Evolutionary conservation across 345 rosid species (phyloP).

Genomic region (Moringa oleifera): DNA sequence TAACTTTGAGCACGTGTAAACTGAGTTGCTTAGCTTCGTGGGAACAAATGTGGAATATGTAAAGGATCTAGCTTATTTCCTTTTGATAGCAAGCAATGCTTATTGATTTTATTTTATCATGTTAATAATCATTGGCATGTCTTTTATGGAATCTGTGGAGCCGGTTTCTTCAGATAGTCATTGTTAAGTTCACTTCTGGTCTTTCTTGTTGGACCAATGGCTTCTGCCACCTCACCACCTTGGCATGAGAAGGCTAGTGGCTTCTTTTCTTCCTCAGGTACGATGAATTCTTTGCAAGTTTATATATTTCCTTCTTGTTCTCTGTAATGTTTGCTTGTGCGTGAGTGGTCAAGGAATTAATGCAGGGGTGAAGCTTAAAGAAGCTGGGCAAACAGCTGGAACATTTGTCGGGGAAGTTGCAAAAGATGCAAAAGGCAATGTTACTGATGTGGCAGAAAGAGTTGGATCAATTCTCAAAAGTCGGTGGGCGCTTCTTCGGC

Average conservation of each 20-base stretch:
- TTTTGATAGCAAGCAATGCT: no score
- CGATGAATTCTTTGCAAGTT: slow-evolving; percentile 1
- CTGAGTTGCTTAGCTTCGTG: no score
- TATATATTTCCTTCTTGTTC: not conserved
- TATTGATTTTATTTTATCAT: no score
- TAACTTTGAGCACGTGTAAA: no score
- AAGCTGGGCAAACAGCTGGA: slow-evolving; percentile 83
- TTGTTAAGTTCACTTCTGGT: no score
- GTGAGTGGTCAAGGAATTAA: slow-evolving; percentile 12
- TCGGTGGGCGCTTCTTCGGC: slow-evolving; percentile 78
- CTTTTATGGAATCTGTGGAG: no score
- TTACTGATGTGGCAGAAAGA: slow-evolving; percentile 71
- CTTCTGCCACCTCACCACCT: slow-evolving; percentile 65
- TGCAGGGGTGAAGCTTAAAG: slow-evolving; percentile 75
- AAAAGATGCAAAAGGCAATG: slow-evolving; percentile 92
- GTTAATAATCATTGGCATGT: no score
- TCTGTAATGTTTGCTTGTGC: slow-evolving; percentile 6
- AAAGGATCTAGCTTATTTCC: no score
- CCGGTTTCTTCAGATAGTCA: no score
- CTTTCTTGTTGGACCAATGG: slow-evolving; percentile 33
- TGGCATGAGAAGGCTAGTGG: slow-evolving; percentile 86
- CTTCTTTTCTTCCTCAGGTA: slow-evolving; percentile 92
- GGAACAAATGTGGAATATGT: no score
- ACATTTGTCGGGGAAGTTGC: slow-evolving; percentile 79
- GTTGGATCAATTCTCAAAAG: slow-evolving; percentile 65